Percentiles rank a stretch among this genome's conserved stretches.
phyloP scores from a whole-genome alignment of 768 basidiomycete species.

The Mycena alexandri region DNA sequence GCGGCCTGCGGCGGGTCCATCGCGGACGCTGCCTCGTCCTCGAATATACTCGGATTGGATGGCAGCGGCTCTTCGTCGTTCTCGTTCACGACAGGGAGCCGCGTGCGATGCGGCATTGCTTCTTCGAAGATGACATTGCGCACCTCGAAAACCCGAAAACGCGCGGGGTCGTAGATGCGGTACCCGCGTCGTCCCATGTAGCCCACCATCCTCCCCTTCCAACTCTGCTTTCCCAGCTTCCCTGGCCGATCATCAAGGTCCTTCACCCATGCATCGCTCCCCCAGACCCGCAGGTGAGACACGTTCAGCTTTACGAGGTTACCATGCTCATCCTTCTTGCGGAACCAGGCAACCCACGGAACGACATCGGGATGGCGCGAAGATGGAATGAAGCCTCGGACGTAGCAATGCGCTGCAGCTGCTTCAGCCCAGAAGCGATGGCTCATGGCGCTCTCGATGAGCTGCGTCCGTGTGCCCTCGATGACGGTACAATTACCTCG shows the following conservation, averaged over 20 bases:
- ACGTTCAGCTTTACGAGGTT: constrained; percentile 7
- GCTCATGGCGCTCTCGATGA: constrained; percentile 9
- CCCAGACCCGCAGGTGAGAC: constrained; percentile 4
- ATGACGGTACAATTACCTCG: constrained; percentile 37
- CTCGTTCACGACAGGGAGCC: neutral
- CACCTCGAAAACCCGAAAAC: constrained; percentile 19
- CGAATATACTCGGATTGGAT: neutral
- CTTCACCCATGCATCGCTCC: neutral
- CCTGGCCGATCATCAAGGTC: constrained; percentile 12
- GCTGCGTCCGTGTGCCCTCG: constrained; percentile 31
- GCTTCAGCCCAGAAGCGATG: constrained; percentile 7
- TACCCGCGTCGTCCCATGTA: constrained; percentile 37
- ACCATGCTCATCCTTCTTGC: neutral
- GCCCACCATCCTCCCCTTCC: constrained; percentile 34
- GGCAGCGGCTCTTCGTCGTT: neutral
- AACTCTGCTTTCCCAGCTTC: constrained; percentile 32
- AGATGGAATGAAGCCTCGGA: constrained; percentile 42
- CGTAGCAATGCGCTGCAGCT: constrained; percentile 33
- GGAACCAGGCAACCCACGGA: constrained; percentile 23
- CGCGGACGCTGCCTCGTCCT: neutral
- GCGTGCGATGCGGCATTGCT: constrained; percentile 4
- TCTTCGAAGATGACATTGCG: constrained; percentile 32
- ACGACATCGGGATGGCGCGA: constrained; percentile 14
- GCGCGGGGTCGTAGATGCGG: constrained; percentile 18
- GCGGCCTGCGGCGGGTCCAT: neutral